Evolutionary conservation across 805 yeast species (phyloP).

Genomic region (Isabelozyma rhagii): DNA sequence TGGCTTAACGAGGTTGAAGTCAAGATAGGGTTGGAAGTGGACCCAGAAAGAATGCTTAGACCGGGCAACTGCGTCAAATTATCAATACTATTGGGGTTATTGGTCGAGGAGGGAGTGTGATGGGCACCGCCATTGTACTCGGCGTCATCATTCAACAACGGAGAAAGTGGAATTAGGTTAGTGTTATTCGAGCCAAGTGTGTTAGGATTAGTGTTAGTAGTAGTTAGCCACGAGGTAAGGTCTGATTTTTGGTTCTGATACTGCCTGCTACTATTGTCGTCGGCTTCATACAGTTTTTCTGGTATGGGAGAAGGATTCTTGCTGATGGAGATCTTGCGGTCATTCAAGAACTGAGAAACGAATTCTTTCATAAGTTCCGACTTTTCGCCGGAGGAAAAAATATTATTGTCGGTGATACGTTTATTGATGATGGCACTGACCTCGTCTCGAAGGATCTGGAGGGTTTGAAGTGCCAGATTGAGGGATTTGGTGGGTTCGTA

Average conservation of each 20-base stretch:
- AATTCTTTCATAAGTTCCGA: conserved; percentile 9
- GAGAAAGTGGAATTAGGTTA: conserved; percentile 27
- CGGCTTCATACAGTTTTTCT: not conserved
- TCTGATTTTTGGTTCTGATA: conserved; percentile 5
- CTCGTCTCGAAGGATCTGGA: conserved; percentile 2
- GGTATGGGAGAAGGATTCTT: not conserved
- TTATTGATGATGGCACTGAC: conserved; percentile 4
- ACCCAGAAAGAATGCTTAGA: conserved; percentile 2
- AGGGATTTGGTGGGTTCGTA: not conserved
- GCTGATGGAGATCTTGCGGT: conserved; percentile 7
- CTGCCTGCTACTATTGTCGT: not conserved
- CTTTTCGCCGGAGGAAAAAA: conserved; percentile 7
- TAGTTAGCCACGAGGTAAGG: conserved; percentile 7
- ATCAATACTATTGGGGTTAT: conserved; percentile 7
- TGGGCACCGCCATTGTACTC: not conserved
- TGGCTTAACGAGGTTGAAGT: not conserved
- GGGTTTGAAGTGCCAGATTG: not conserved
- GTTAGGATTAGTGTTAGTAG: not conserved
- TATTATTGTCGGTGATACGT: conserved; percentile 6
- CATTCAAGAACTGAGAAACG: conserved; percentile 9
- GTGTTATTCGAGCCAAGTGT: conserved; percentile 5
- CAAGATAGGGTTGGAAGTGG: not conserved
- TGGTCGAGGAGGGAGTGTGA: not conserved
- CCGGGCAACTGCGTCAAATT: conserved; percentile 13
- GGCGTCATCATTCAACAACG: conserved; percentile 24